These are phyloP conservation scores for Alternaria sp. DNA, from an alignment of 2,329 filamentous ascomycete genomes.

Conservation along the genomic window DNA sequence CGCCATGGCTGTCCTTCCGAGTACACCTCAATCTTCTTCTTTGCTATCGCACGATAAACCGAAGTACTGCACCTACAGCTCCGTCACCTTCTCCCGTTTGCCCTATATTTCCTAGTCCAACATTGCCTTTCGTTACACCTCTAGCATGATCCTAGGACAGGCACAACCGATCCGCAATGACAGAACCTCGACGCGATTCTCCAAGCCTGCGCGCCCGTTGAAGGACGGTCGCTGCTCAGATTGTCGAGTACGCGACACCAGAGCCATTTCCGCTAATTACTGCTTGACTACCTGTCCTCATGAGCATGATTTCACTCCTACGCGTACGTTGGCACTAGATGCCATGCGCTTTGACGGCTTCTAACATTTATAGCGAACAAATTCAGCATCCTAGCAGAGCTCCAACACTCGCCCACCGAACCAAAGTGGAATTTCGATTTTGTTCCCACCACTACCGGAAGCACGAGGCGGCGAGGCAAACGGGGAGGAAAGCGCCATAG, in stretches of 20 bases:
- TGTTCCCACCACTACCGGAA: conserved; percentile 6
- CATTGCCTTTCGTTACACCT: conserved; percentile 10
- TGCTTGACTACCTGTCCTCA: conserved; percentile 17
- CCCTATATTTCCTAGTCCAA: conserved; percentile 13
- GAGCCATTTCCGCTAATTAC: background rate
- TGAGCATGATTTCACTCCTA: conserved; percentile 29
- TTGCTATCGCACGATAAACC: background rate
- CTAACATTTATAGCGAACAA: conserved; percentile 30
- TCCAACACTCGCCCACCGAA: conserved; percentile 24
- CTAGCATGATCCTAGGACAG: conserved; percentile 23
- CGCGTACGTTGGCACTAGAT: conserved; percentile 17
- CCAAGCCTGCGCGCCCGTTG: conserved; percentile 2
- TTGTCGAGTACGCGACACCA: conserved; percentile 9
- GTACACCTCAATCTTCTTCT: background rate
- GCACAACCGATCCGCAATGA: conserved; percentile 14
- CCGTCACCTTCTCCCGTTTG: conserved; percentile 11
- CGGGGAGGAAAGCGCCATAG: conserved; percentile 24
- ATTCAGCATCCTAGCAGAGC: conserved; percentile 35
- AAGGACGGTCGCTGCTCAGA: conserved; percentile 18
- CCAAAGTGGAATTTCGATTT: conserved; percentile 30
- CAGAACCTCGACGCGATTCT: conserved; percentile 9
- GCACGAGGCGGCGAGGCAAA: conserved; percentile 23
- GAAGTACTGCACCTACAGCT: background rate
- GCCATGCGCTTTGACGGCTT: background rate
- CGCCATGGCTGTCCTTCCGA: background rate